A percentile compares a stretch with the other conserved stretches of the same genome.
Evolutionary conservation across 2,329 filamentous ascomycete species (phyloP).

Genomic region (Tolypocladium pustulatum): DNA sequence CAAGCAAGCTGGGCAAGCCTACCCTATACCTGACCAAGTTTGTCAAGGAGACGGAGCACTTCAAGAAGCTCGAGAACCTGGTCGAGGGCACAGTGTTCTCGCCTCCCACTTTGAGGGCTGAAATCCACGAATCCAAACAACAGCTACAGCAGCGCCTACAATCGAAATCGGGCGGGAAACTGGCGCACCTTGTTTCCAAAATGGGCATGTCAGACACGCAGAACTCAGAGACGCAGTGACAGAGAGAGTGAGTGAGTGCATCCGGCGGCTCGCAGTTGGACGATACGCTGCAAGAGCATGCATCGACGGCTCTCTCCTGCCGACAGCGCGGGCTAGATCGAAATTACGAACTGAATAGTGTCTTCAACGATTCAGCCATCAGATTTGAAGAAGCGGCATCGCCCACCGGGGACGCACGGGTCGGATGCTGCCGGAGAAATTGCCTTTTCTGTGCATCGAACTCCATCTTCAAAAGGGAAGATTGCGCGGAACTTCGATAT

Average conservation of each 20-base stretch:
- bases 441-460: neutral
- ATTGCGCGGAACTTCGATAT: neutral
- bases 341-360: too few species aligned
- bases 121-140: constrained; percentile 6
- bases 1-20: constrained; percentile 27
- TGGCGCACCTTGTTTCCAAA: constrained; percentile 7
- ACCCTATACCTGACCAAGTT: constrained; percentile 39
- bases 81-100: constrained; percentile 19
- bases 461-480: neutral
- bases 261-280: neutral
- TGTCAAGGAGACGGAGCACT: constrained; percentile 31
- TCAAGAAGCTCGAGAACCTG: constrained; percentile 26
- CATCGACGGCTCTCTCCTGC: neutral
- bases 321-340: neutral
- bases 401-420: neutral
- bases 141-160: constrained; percentile 1
- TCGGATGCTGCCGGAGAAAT: neutral
- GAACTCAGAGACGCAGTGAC: neutral
- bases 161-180: neutral
- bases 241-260: neutral
- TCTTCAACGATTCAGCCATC: neutral
- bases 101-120: constrained; percentile 5
- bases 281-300: neutral
- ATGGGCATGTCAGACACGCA: constrained; percentile 4
- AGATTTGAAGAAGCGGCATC: neutral